Evolutionary conservation across 2,329 filamentous ascomycete species (phyloP).

Genomic region (Fusarium gaditjirri): DNA sequence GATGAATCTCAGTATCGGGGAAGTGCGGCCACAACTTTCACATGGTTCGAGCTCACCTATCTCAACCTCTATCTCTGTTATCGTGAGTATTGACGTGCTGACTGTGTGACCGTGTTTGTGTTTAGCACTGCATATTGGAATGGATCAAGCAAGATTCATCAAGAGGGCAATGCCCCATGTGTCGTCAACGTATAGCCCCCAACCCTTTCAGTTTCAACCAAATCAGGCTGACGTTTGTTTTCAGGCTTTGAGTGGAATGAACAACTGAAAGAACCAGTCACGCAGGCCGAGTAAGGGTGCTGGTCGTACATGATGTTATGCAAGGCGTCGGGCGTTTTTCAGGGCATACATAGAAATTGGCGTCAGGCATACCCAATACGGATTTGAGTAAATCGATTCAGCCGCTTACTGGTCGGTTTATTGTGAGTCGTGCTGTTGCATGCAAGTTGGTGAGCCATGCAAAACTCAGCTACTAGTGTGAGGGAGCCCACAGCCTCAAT

Average conservation of each 20-base stretch:
- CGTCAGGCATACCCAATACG: slow-evolving; percentile 15
- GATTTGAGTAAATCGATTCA: slow-evolving; percentile 4
- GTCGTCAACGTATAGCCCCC: slow-evolving; percentile 79
- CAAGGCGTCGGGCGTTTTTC: slow-evolving; percentile 38
- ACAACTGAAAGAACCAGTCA: slow-evolving; percentile 47
- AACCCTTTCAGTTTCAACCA: neutral
- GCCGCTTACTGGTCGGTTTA: slow-evolving; percentile 8
- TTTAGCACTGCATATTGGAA: slow-evolving; percentile 90
- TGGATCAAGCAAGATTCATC: slow-evolving; percentile 97
- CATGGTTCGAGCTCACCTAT: slow-evolving; percentile 70
- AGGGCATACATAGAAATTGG: slow-evolving; percentile 24
- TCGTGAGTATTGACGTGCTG: slow-evolving; percentile 28
- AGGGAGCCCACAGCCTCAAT: slow-evolving; percentile 22
- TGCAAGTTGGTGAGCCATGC: slow-evolving; percentile 2
- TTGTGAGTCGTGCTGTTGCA: neutral
- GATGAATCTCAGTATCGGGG: slow-evolving; percentile 73
- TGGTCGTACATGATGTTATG: neutral
- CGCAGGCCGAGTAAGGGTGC: slow-evolving; percentile 46
- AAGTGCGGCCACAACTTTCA: slow-evolving; percentile 99
- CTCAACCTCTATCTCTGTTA: neutral
- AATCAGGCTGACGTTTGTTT: slow-evolving; percentile 19
- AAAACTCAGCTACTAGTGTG: slow-evolving; percentile 8
- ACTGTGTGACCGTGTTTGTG: slow-evolving; percentile 7
- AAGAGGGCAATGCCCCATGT: slow-evolving; percentile 97
- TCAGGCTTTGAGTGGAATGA: slow-evolving; percentile 57